Evolutionary conservation across 73 alveolate species (phyloP), one percentile per base, ranked within the genome.

Genomic region (Symbiodinium natans): DNA sequence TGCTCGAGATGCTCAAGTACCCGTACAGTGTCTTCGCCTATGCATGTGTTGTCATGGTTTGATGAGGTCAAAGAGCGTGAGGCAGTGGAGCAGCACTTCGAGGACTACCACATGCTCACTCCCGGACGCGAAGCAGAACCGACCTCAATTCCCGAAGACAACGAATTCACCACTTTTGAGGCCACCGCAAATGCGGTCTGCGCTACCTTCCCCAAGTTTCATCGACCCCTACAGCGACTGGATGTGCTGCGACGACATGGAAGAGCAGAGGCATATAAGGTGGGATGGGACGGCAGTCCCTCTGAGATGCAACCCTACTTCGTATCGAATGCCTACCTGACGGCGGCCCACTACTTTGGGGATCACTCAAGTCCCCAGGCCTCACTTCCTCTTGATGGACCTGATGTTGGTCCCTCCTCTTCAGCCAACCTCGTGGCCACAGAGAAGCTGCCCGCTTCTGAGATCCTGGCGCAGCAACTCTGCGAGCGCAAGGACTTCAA

Each of bases 251-350:
- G 46, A 0, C 84, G 86, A 0, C 71, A n/a, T 41, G 87, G 96
- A 5, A 52, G 96, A 2, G 87, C 63, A 3, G 41, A 68, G 17
- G 25, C 25, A 0, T 6, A 13, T 10, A n/a, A n/a, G 0, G 0
- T 46, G 0, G 96, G 96, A 3, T 89, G 87, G 87, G 96, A 89
- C 41, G 96, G 96, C 0, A 29, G 40, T 7, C 86, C 77, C 1
- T 40, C 96, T 1, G 87, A 89, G 48, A 75, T 89, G 11, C 96
- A 39, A 39, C 75, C 87, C 0, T 5, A 11, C n/a, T 89, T 89
- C 77, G 40, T 41, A 52, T 0, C 10, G 31, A 38, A 89, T 74
- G 17, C 75, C 87, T 89, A 9, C 87, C 5, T 31, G 8, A 17
- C 75, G 29, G 83, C 63, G 46, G 41, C 25, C 19, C 86, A 40